A percentile compares a stretch with the other conserved stretches of the same genome.
Evolutionary conservation across 306 rosid species (phyloP).

Genomic region (Benincasa hispida): DNA sequence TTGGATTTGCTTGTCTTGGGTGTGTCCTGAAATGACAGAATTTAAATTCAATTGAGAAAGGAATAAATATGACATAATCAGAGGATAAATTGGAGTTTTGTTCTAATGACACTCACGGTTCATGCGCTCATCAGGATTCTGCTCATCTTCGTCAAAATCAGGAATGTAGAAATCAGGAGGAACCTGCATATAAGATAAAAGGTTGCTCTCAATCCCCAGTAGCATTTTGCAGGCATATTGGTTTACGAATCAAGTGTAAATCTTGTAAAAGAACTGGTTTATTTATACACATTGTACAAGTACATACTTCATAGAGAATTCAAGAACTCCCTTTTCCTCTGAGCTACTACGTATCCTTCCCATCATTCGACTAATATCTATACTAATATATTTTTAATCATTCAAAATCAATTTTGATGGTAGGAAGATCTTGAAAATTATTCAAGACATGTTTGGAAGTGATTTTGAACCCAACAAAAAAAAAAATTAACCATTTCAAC

Average conservation of each 20-base stretch:
- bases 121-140: conserved; percentile 88
- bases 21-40: conserved; percentile 44
- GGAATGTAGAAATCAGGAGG: conserved; percentile 96
- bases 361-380: background rate
- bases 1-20: conserved; percentile 87
- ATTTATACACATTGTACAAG: no score
- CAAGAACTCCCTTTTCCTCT: background rate
- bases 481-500: background rate
- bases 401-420: no score
- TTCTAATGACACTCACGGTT: conserved; percentile 47
- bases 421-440: no score
- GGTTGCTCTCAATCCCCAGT: background rate
- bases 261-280: background rate
- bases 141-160: conserved; percentile 83
- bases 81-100: background rate
- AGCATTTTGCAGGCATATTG: background rate
- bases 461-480: background rate
- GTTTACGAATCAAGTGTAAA: background rate
- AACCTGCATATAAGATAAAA: conserved; percentile 37
- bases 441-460: background rate
- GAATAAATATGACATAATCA: background rate
- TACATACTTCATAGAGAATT: background rate
- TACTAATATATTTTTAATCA: no score
- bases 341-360: background rate
- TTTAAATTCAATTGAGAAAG: background rate